Evolutionary conservation across 495 filamentous ascomycete species (phyloP), one percentile per base, ranked within the genome.

Genomic region (Neurospora sp.): DNA sequence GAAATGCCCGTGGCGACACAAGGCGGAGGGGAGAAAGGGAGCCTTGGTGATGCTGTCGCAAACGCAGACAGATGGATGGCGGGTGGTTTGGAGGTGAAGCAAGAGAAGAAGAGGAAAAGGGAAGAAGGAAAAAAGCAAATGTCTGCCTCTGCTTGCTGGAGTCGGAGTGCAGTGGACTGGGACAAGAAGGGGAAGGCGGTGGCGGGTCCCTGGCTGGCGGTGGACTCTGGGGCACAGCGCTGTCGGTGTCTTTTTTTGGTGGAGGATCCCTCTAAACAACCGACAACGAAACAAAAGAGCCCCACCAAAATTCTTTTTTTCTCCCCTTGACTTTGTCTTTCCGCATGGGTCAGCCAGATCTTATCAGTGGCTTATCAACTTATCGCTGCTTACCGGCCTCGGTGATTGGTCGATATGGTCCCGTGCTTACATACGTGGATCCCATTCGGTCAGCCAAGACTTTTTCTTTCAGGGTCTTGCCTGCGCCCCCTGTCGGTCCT

Each of bases 331-430:
- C 42, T 59, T 73, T 73, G 70, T 70, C 70, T 68, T 71, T 59
- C 7, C 12, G 4, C 69, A 22, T 48, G 72, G 61, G 69, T 70
- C 41, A 27, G 40, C 31, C 72, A 16, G 59, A 71, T 71, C 61
- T 73, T 73, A 73, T 73, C 72, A 39, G 44, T 71, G 14, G 22
- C 37, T 65, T 70, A 72, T 65, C 53, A 65, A 12, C 53, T 31
- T 65, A 65, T 65, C 53, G 6, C 6, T 14, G 20, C 4, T 6
- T 27, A 27, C 48, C 20, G 20, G 48, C 22, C 0, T 3, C 7
- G 2, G 2, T 65, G 22, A 65, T 65, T 65, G 27, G 53, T 17
- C 53, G 6, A 65, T 35, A 65, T 0, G 14, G 6, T 7, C 4
- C 53, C 53, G 14, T 35, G 53, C 53, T 65, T 31, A 65, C 53